These are phyloP conservation scores for Zygoascus tannicola DNA, from an alignment of 805 yeast genomes.

Conservation along the genomic window DNA sequence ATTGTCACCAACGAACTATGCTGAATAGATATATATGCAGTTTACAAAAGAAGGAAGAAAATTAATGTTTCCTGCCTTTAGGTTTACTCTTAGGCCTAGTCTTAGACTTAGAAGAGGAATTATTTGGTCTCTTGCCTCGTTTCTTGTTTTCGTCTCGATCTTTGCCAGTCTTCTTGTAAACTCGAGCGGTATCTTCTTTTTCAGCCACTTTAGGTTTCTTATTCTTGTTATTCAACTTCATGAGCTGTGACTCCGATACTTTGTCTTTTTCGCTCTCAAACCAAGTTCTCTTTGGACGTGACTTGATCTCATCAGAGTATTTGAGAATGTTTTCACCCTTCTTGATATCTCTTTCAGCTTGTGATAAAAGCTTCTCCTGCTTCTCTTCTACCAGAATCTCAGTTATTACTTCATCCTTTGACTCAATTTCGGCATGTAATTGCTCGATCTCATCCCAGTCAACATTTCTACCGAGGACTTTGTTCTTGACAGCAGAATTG, in stretches of 20 bases:
- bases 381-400: conserved; percentile 85
- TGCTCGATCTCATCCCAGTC: conserved; percentile 80
- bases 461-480: conserved; percentile 71
- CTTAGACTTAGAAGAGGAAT: background rate
- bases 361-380: conserved; percentile 72
- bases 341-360: conserved; percentile 83
- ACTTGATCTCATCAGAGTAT: conserved; percentile 70
- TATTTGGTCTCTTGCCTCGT: background rate
- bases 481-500: conserved; percentile 34
- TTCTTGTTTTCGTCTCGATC: conserved; percentile 51
- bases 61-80: background rate
- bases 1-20: no score
- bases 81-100: background rate
- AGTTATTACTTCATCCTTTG: conserved; percentile 50
- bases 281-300: conserved; percentile 97
- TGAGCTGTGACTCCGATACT: conserved; percentile 18
- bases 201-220: conserved; percentile 55
- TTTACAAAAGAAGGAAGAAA: no score
- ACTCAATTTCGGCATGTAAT: conserved; percentile 50
- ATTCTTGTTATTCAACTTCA: conserved; percentile 35
- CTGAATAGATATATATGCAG: no score
- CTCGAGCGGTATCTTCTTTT: conserved; percentile 45
- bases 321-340: conserved; percentile 79
- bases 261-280: conserved; percentile 60
- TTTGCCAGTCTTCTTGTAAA: conserved; percentile 69